phyloP scores from a whole-genome alignment of 164 flowering plant species.

The Berberis thunbergii region DNA sequence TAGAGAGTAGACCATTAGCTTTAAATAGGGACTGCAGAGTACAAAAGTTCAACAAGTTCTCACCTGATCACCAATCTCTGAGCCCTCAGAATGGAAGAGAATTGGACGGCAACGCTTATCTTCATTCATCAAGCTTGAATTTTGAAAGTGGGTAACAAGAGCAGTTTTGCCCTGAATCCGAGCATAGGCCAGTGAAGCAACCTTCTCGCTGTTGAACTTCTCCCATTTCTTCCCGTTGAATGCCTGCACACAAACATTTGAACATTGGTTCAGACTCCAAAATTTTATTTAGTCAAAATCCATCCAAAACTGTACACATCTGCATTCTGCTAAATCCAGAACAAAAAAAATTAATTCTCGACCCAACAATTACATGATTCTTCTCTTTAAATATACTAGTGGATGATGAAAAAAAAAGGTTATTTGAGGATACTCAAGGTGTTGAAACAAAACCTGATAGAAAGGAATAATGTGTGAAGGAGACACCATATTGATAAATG shows the following conservation, averaged over 20 bases:
- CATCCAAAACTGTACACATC: background rate
- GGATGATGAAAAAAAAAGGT: background rate
- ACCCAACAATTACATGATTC: background rate
- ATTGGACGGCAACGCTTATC: slow-evolving; percentile 98
- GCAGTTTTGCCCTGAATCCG: slow-evolving; percentile 93
- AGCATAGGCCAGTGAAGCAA: slow-evolving; percentile 95
- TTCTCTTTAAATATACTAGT: background rate
- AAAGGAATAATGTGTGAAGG: slow-evolving; percentile 74
- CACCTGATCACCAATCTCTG: slow-evolving; percentile 66
- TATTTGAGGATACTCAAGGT: background rate
- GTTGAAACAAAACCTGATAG: slow-evolving; percentile 49
- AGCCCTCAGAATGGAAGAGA: slow-evolving; percentile 65
- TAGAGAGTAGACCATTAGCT: background rate
- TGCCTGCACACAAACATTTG: slow-evolving; percentile 40
- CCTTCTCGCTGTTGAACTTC: slow-evolving; percentile 97
- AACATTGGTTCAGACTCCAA: slow-evolving; percentile 1
- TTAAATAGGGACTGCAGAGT: background rate
- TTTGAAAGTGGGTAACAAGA: slow-evolving; percentile 86
- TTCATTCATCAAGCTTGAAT: slow-evolving; percentile 98
- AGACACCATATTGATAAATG: slow-evolving; percentile 92
- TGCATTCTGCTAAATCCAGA: background rate
- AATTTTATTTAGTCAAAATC: background rate
- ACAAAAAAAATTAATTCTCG: background rate
- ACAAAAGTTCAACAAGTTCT: background rate
- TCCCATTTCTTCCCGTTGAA: slow-evolving; percentile 98